A percentile compares a stretch with the other conserved stretches of the same genome.
These are phyloP conservation scores for Sarocladium brachiariae DNA, from an alignment of 2,329 filamentous ascomycete genomes.

Conservation along the genomic window DNA sequence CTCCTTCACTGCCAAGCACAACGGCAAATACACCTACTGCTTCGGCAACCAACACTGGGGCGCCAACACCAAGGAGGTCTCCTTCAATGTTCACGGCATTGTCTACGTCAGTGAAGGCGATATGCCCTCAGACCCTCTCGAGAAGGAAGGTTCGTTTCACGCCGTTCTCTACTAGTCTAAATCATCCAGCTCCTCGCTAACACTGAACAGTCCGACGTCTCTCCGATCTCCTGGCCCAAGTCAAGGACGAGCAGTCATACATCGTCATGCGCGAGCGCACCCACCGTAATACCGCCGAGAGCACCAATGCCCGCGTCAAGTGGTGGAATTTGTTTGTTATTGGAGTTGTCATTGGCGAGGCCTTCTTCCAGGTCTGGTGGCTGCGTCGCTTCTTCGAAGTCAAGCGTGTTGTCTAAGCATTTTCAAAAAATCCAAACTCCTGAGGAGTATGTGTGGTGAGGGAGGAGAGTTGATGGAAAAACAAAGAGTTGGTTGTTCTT, in stretches of 20 bases:
- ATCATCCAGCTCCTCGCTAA: neutral
- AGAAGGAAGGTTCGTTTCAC: slow-evolving; percentile 66
- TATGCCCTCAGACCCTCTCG: slow-evolving; percentile 76
- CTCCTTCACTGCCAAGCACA: slow-evolving; percentile 75
- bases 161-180: neutral
- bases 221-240: slow-evolving; percentile 78
- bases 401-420: slow-evolving; percentile 54
- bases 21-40: slow-evolving; percentile 93
- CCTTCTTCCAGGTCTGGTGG: slow-evolving; percentile 99
- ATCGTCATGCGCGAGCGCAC: slow-evolving; percentile 92
- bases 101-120: slow-evolving; percentile 93
- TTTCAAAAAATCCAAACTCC: neutral
- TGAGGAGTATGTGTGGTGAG: no score
- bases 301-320: slow-evolving; percentile 94
- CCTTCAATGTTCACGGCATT: slow-evolving; percentile 98
- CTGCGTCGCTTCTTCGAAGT: slow-evolving; percentile 96
- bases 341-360: slow-evolving; percentile 79
- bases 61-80: slow-evolving; percentile 93
- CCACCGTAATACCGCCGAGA: slow-evolving; percentile 97
- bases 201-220: slow-evolving; percentile 63
- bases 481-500: slow-evolving; percentile 7
- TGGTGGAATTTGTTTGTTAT: slow-evolving; percentile 99
- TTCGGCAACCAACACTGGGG: slow-evolving; percentile 99
- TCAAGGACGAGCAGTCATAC: slow-evolving; percentile 97
- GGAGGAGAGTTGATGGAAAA: neutral